Percentiles rank a stretch among this genome's conserved stretches.
These are phyloP conservation scores for Penicillium psychrosexuale DNA, from an alignment of 2,329 filamentous ascomycete species.

Conservation along the genomic window DNA sequence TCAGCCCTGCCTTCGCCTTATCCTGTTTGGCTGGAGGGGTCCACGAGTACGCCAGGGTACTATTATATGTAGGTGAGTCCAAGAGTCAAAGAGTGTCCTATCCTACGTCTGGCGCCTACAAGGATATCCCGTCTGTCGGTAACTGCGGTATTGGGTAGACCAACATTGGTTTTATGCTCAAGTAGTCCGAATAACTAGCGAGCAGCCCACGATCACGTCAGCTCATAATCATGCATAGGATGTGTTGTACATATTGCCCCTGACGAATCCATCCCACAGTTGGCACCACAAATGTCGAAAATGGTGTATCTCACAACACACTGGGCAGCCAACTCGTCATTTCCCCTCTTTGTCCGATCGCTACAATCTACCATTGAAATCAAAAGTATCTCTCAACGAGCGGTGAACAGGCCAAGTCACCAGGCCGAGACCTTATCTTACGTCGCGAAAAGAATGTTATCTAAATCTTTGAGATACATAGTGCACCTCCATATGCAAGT, in stretches of 20 bases:
- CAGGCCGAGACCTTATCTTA: not conserved
- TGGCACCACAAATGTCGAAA: not conserved
- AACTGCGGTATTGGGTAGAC: conserved; percentile 2
- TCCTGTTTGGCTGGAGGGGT: not conserved
- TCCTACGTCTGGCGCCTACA: not conserved
- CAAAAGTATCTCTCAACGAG: conserved; percentile 3
- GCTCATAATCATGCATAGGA: not conserved
- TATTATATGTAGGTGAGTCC: not conserved
- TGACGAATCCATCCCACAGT: not conserved
- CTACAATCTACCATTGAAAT: not conserved
- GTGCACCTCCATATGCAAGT: not conserved
- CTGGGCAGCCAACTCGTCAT: conserved; percentile 3
- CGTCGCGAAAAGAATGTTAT: not conserved
- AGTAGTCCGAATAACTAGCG: not conserved
- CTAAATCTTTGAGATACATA: not conserved
- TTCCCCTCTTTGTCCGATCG: not conserved
- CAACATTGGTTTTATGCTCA: not conserved
- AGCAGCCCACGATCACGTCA: not conserved
- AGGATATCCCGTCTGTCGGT: not conserved
- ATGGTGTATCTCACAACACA: not conserved
- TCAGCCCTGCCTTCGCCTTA: not conserved
- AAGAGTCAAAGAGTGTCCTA: not conserved
- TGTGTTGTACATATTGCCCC: conserved; percentile 12
- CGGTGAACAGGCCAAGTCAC: conserved; percentile 10
- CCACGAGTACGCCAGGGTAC: not conserved